Evolutionary conservation across 306 rosid species (phyloP).

Genomic region (Bauhinia variegata): DNA sequence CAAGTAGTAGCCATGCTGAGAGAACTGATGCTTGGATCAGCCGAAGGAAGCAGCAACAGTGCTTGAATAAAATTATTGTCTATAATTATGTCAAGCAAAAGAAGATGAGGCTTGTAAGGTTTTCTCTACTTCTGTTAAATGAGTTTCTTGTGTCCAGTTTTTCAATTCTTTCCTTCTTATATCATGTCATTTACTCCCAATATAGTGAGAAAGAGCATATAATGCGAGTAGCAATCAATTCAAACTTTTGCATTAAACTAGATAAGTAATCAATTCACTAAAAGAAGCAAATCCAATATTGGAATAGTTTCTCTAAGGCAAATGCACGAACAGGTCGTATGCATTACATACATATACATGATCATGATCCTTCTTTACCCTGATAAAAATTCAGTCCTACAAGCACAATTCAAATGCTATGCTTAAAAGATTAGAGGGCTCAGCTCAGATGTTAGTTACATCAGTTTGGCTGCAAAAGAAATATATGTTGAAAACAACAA

Average conservation of each 20-base stretch:
- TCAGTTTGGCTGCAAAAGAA: too few species aligned
- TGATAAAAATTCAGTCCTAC: too few species aligned
- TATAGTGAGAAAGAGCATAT: too few species aligned
- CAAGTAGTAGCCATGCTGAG: slow-evolving; percentile 88
- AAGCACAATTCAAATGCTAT: too few species aligned
- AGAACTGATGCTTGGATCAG: slow-evolving; percentile 78
- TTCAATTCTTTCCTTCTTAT: slow-evolving; percentile 30
- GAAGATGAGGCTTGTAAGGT: slow-evolving; percentile 53
- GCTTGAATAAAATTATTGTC: slow-evolving; percentile 48
- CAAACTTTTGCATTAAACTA: slow-evolving; percentile 21
- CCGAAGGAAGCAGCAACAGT: slow-evolving; percentile 82
- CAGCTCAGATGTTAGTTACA: too few species aligned
- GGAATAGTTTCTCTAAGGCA: too few species aligned
- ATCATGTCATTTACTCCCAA: slow-evolving; percentile 28
- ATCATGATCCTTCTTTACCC: too few species aligned
- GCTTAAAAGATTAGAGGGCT: too few species aligned
- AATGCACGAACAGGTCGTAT: too few species aligned
- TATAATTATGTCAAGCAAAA: slow-evolving; percentile 48
- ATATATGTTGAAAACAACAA: too few species aligned
- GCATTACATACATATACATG: too few species aligned
- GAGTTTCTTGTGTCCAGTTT: slow-evolving; percentile 49
- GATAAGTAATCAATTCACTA: slow-evolving; percentile 19
- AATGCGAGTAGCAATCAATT: slow-evolving; percentile 37
- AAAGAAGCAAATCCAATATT: too few species aligned
- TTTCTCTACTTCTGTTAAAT: slow-evolving; percentile 40